Percentiles rank a stretch among this genome's conserved stretches.
phyloP scores from a whole-genome alignment of 2,329 filamentous ascomycete genomes.

The Exutisphaerella laricina region DNA sequence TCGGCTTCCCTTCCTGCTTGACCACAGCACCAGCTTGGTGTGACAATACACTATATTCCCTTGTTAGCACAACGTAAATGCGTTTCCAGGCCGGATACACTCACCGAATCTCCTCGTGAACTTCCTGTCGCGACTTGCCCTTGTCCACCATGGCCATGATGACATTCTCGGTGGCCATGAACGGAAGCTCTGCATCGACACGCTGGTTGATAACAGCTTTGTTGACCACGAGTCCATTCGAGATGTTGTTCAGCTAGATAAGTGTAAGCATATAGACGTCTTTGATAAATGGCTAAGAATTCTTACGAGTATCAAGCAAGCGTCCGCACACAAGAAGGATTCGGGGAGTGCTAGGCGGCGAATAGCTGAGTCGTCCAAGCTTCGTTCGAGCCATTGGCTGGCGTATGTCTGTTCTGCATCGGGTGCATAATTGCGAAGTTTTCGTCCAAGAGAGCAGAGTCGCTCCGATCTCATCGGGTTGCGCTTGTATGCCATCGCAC shows the following conservation, averaged over 20 bases:
- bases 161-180: slow-evolving; percentile 55
- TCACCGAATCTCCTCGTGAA: slow-evolving; percentile 72
- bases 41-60: slow-evolving; percentile 55
- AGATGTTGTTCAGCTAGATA: slow-evolving; percentile 60
- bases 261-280: too few relatives aligned
- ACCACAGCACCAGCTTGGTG: slow-evolving; percentile 68
- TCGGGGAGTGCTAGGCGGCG: slow-evolving; percentile 50
- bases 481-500: slow-evolving; percentile 63
- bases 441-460: slow-evolving; percentile 53
- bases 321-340: slow-evolving; percentile 46
- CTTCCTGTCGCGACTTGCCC: slow-evolving; percentile 69
- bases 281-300: too few relatives aligned
- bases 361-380: slow-evolving; percentile 71
- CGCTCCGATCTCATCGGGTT: slow-evolving; percentile 56
- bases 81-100: slow-evolving; percentile 2
- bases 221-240: slow-evolving; percentile 68
- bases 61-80: not conserved
- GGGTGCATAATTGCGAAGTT: slow-evolving; percentile 46
- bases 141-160: slow-evolving; percentile 72
- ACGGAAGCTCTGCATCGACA: slow-evolving; percentile 72
- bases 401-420: slow-evolving; percentile 62
- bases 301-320: slow-evolving; percentile 54
- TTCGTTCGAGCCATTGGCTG: slow-evolving; percentile 71
- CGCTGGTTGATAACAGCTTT: slow-evolving; percentile 63
- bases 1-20: slow-evolving; percentile 66